These are phyloP conservation scores for Dictyostelium purpureum DNA, from an alignment of 78 protist genomes.

Conservation along the genomic window DNA sequence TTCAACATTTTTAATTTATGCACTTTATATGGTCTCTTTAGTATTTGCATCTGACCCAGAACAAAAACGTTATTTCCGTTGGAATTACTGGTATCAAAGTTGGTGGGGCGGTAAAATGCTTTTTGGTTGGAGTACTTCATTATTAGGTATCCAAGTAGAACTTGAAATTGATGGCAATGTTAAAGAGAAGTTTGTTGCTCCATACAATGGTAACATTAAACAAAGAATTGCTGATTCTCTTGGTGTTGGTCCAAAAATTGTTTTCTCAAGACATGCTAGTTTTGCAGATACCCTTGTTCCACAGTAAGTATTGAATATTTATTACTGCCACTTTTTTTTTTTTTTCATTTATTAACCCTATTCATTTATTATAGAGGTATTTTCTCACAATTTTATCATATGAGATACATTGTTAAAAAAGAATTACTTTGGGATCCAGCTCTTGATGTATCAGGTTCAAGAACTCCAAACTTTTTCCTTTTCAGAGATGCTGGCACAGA, in stretches of 20 bases:
- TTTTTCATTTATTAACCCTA: neutral
- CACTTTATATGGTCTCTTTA: conserved; percentile 23
- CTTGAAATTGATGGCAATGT: conserved; percentile 37
- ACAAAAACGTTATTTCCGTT: neutral
- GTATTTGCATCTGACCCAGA: conserved; percentile 20
- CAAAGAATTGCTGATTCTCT: conserved; percentile 34
- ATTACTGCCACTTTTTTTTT: neutral
- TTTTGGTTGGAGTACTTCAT: conserved; percentile 58
- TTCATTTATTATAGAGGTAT: conserved; percentile 33
- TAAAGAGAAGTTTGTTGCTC: neutral
- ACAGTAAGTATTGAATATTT: conserved; percentile 25
- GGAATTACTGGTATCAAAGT: conserved; percentile 67
- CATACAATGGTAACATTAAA: neutral
- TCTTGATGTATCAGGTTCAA: conserved; percentile 72
- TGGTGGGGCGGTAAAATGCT: conserved; percentile 81
- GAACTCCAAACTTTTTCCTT: conserved; percentile 75
- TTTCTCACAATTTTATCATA: conserved; percentile 46
- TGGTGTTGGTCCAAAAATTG: conserved; percentile 56
- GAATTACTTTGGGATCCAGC: conserved; percentile 79
- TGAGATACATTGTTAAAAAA: conserved; percentile 78
- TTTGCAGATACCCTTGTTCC: conserved; percentile 78
- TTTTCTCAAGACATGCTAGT: conserved; percentile 59
- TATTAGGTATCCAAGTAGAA: conserved; percentile 25
- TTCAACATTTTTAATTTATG: conserved; percentile 12
- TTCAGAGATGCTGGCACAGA: conserved; percentile 78